Evolutionary conservation across 208 protist genomes (phyloP).

Genomic region (Leishmania mexicana): DNA sequence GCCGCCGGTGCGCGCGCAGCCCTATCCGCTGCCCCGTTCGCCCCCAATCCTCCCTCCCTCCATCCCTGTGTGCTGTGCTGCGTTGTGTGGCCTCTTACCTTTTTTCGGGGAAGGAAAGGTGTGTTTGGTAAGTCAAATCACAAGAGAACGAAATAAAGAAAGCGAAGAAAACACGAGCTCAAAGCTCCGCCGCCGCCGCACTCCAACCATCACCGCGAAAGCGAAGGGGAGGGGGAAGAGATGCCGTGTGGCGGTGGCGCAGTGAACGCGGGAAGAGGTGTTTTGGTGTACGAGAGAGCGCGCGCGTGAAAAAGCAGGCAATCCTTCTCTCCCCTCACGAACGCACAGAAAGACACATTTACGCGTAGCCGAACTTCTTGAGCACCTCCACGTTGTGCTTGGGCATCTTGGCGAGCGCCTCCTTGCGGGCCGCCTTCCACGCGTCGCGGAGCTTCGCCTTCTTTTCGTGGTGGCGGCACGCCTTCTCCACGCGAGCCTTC

Average conservation of each 20-base stretch:
- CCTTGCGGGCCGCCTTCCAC: slow-evolving; percentile 73
- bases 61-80: not conserved
- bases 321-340: not conserved
- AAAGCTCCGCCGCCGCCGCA: not conserved
- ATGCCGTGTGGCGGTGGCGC: not conserved
- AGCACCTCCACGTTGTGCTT: slow-evolving; percentile 87
- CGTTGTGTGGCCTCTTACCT: too few species aligned
- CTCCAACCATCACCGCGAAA: not conserved
- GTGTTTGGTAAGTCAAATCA: slow-evolving; percentile 12
- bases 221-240: not conserved
- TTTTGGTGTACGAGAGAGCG: slow-evolving; percentile 1
- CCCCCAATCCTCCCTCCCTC: not conserved
- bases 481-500: slow-evolving; percentile 76
- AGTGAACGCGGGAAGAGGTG: slow-evolving; percentile 7
- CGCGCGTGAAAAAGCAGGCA: not conserved
- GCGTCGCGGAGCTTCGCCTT: slow-evolving; percentile 66
- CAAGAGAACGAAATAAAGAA: slow-evolving; percentile 34
- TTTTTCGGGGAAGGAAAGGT: too few species aligned
- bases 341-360: slow-evolving; percentile 23
- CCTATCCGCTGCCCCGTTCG: not conserved
- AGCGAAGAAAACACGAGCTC: not conserved
- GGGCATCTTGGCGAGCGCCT: slow-evolving; percentile 78
- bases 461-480: slow-evolving; percentile 70
- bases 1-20: not conserved
- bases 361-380: slow-evolving; percentile 92